Base-by-base conservation (phyloP, 2,329 filamentous ascomycete species). In the Emmonsiellopsis sp. region DNA sequence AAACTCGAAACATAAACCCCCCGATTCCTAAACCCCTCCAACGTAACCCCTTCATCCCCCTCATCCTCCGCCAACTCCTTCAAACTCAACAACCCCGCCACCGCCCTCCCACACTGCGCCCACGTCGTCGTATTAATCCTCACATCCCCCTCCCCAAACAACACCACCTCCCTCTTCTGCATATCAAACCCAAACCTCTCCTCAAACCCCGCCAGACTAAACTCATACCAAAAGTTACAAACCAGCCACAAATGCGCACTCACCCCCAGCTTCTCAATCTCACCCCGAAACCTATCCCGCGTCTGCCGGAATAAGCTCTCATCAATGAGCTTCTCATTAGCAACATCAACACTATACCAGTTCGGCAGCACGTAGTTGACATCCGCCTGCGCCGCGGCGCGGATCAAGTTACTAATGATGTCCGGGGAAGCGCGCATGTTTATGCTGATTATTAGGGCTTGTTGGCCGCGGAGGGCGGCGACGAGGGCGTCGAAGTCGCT, bases 41-140 rank as follows among this genome's bases (percentile, higher is more conserved):
- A 53, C 7, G 71, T 70, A 2, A 64, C 60, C 6, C 67, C 64
- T 6, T 58, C 61, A 37, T 74, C 70, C 1, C 63, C 63, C 40
- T 57, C 63, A 50, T 65, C 68, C 1, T 73, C 67, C 0, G 77
- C 75, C 17, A 67, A 58, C 60, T 72, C 56, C 46, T 70, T 61
- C 1, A 83, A 65, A 21, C 64, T 76, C 2, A 83, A 63, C 0
- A 83, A 67, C 14, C 60, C 67, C 1, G 80, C 80, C 10, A 83
- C 71, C 0, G 79, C 81, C 58, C 72, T 62, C 57, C 75, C 75
- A 60, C 76, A 69, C 67, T 86, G 83, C 5, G 69, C 59, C 74
- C 79, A 82, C 0, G 85, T 86, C 10, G 77, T 80, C 0, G 71
- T 77, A 56, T 77, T 80, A 60, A 85, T 78, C 52, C 68, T 74